Percentiles rank a stretch among this genome's conserved stretches.
These are phyloP conservation scores for Calonectria leucothoes DNA, from an alignment of 2,329 filamentous ascomycete genomes.

Conservation along the genomic window DNA sequence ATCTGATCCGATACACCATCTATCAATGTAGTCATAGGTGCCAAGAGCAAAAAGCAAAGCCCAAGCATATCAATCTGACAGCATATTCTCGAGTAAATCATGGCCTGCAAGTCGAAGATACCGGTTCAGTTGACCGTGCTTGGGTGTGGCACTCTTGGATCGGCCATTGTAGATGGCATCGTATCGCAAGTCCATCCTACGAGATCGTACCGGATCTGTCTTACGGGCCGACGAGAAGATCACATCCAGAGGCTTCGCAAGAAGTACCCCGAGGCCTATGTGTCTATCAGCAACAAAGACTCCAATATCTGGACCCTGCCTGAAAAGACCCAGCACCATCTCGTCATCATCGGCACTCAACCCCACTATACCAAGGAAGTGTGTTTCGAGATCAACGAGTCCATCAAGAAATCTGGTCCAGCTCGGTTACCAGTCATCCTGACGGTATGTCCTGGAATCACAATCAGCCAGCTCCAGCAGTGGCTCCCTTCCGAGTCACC, in stretches of 20 bases:
- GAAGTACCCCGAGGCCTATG: neutral
- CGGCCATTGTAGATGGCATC: neutral
- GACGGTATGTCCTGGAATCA: neutral
- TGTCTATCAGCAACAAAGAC: neutral
- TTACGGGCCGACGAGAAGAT: neutral
- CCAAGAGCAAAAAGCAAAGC: neutral
- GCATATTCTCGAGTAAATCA: neutral
- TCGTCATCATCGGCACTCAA: neutral
- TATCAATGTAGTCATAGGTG: neutral
- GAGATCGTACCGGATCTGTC: neutral
- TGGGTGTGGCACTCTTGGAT: neutral
- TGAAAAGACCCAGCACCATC: neutral
- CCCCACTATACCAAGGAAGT: constrained; percentile 4
- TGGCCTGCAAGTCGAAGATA: neutral
- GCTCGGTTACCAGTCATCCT: neutral
- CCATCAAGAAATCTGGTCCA: neutral
- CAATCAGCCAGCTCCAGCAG: neutral
- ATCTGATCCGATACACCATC: neutral
- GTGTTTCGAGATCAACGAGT: neutral
- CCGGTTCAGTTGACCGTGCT: neutral
- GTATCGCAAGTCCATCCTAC: neutral
- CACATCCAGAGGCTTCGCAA: neutral
- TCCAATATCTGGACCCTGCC: neutral
- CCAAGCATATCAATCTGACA: neutral
- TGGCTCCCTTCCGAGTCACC: neutral